Evolutionary conservation across 495 filamentous ascomycete species (phyloP), one percentile per base, ranked within the genome.

Genomic region (Penicillium psychrofluorescens): DNA sequence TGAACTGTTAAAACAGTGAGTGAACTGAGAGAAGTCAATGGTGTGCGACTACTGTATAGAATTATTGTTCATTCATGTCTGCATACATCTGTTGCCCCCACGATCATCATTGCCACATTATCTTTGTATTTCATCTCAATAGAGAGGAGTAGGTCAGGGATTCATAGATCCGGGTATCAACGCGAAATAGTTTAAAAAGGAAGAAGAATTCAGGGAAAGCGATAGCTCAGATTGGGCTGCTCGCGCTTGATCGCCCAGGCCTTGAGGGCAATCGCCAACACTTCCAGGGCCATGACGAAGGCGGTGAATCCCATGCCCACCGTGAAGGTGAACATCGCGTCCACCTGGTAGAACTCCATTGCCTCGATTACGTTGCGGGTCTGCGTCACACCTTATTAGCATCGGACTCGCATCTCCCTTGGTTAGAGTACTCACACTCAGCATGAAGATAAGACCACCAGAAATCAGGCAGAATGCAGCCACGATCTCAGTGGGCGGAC

Each of bases 271-370:
- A 95, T 77, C 3, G 85, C 61, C 29, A 89, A 40, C 28, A 90
- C 76, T 39, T 83, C 76, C 79, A 86, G 92, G 0, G 89, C 84
- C 88, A 96, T 92, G 31, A 95, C 61, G 52, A 96, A 77, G 1
- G 81, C 83, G 10, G 85, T 84, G 33, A 86, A 56, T 4, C 91
- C 91, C 78, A 95, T 83, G 22, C 81, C 84, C 7, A 96, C 82
- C 2, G 88, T 95, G 66, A 95, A 92, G 46, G 87, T 78, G 64
- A 95, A 95, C 91, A 95, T 96, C 43, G 88, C 87, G 50, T 85
- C 70, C 62, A 72, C 64, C 27, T 80, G 66, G 59, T 88, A 80
- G 33, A 74, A 74, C 41, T 94, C 85, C 68, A 96, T 84, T n/a
- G 84, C 75, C 8, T 71, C 61, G 29, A 95, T 75, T 8, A 40